A percentile compares a stretch with the other conserved stretches of the same genome.
phyloP scores from a whole-genome alignment of 1,139 yeast genomes.

The Blastobotrys arbuscula region DNA sequence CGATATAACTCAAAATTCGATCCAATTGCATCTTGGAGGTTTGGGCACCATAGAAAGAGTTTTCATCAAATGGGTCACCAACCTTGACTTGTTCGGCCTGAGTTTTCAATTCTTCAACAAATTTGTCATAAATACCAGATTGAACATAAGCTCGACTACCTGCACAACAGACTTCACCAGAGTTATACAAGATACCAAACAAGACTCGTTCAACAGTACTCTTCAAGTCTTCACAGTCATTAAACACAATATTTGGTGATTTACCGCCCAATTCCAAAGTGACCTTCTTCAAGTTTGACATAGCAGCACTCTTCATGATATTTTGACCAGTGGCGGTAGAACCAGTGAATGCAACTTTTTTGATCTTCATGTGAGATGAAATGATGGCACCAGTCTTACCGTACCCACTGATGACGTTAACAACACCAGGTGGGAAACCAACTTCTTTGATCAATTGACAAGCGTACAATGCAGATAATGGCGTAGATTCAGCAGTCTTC shows the following conservation, averaged over 20 bases:
- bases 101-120: constrained; percentile 47
- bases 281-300: constrained; percentile 62
- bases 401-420: constrained; percentile 69
- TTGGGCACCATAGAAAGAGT: constrained; percentile 76
- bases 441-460: constrained; percentile 59
- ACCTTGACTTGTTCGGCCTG: constrained; percentile 43
- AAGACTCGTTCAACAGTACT: constrained; percentile 51
- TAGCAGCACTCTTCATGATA: constrained; percentile 64
- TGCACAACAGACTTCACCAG: constrained; percentile 81
- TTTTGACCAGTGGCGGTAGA: constrained; percentile 75
- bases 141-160: constrained; percentile 75
- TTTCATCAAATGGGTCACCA: constrained; percentile 73
- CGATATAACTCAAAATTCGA: constrained; percentile 65
- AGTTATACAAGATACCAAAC: constrained; percentile 61
- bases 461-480: constrained; percentile 66
- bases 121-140: constrained; percentile 61
- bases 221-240: constrained; percentile 51
- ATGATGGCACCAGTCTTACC: constrained; percentile 75
- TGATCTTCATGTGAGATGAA: constrained; percentile 59
- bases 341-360: constrained; percentile 82
- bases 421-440: constrained; percentile 75
- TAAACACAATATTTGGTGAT: constrained; percentile 69
- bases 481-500: constrained; percentile 81
- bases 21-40: constrained; percentile 67
- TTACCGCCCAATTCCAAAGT: constrained; percentile 79